A percentile compares a stretch with the other conserved stretches of the same genome.
Conservation (phyloP, 768 basidiomycete genomes). For the Boletus rubropictus region DNA sequence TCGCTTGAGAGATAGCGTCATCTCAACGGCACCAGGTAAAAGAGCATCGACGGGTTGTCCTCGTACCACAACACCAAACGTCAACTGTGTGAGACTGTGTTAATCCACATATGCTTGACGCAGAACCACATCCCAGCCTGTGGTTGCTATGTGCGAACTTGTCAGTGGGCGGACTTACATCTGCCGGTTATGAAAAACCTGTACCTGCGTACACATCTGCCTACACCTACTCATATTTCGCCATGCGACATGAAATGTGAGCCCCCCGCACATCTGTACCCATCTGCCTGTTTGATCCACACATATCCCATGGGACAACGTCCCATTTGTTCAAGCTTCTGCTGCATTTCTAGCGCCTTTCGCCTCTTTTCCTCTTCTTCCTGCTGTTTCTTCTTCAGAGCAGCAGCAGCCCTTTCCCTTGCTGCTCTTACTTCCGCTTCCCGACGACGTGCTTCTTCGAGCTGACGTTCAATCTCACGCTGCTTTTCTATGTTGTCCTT, state of each 20-base stretch:
- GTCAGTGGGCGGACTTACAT: too few species aligned
- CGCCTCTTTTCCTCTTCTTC: slow-evolving; percentile 35
- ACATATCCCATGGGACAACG: slow-evolving; percentile 40
- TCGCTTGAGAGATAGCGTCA: too few species aligned
- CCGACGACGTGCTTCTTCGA: slow-evolving; percentile 27
- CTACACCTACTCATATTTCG: background rate
- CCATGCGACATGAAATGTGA: slow-evolving; percentile 34
- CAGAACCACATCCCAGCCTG: too few species aligned
- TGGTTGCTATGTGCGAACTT: too few species aligned
- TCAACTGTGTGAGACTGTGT: too few species aligned
- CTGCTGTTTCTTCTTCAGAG: slow-evolving; percentile 29
- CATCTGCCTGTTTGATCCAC: slow-evolving; percentile 39
- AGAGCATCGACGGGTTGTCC: too few species aligned
- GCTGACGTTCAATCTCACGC: slow-evolving; percentile 24
- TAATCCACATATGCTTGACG: too few species aligned
- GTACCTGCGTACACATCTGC: too few species aligned
- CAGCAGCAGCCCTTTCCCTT: slow-evolving; percentile 22
- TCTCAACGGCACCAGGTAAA: too few species aligned
- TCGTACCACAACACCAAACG: too few species aligned
- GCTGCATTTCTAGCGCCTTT: slow-evolving; percentile 34
- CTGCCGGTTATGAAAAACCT: too few species aligned
- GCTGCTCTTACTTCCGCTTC: slow-evolving; percentile 23
- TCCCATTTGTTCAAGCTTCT: slow-evolving; percentile 43
- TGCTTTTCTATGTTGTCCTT: slow-evolving; percentile 18
- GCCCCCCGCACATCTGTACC: slow-evolving; percentile 46